phyloP scores from a whole-genome alignment of 768 basidiomycete species.

The Termitomyces sp. region DNA sequence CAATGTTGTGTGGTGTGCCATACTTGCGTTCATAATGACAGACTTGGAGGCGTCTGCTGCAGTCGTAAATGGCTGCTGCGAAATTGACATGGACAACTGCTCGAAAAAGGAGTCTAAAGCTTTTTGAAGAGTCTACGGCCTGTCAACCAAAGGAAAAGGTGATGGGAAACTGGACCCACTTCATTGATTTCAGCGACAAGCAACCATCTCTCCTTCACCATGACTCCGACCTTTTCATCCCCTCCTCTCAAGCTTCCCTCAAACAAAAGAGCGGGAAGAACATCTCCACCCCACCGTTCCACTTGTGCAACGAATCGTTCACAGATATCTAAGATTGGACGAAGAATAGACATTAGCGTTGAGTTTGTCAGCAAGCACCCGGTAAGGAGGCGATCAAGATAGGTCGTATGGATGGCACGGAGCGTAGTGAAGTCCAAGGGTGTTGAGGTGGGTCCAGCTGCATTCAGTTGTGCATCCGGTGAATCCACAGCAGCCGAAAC shows the following conservation, averaged over 20 bases:
- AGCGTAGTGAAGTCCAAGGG: constrained; percentile 84
- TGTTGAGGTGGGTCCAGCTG: constrained; percentile 25
- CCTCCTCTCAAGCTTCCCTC: constrained; percentile 71
- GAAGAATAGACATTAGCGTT: constrained; percentile 56
- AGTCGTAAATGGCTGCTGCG: constrained; percentile 64
- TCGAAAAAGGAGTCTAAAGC: constrained; percentile 78
- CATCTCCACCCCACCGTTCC: constrained; percentile 90
- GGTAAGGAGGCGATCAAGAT: constrained; percentile 73
- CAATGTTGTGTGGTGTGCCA: constrained; percentile 50
- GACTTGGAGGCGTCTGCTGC: constrained; percentile 73
- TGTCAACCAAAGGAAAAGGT: neutral
- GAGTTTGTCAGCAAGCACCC: constrained; percentile 77
- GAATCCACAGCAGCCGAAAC: constrained; percentile 6
- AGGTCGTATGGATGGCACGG: constrained; percentile 76
- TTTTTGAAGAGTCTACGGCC: constrained; percentile 55
- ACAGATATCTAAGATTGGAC: constrained; percentile 76
- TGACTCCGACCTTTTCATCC: constrained; percentile 58
- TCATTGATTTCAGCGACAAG: constrained; percentile 76
- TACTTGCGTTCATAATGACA: constrained; percentile 54
- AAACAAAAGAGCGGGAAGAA: constrained; percentile 77
- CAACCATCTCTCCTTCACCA: constrained; percentile 68
- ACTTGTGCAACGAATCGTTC: constrained; percentile 85
- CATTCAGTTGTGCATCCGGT: constrained; percentile 11
- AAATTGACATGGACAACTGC: constrained; percentile 71
- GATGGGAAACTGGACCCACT: constrained; percentile 38